These are phyloP conservation scores for Leishmania amazonensis DNA, from an alignment of 208 protist genomes.

Conservation along the genomic window DNA sequence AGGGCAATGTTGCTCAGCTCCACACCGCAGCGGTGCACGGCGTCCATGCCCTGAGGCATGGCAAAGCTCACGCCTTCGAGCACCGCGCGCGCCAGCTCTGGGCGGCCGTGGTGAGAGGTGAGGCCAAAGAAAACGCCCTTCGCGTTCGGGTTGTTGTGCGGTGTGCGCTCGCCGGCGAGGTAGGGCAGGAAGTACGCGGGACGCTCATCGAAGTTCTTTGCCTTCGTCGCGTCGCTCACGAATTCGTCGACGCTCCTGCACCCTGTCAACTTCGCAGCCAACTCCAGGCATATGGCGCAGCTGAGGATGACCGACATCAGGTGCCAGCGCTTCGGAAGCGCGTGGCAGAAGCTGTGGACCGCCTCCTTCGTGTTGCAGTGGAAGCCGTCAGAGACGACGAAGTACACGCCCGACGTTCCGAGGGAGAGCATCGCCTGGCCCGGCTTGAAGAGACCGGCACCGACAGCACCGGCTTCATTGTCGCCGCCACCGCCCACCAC, in stretches of 20 bases:
- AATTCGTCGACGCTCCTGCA: conserved; percentile 64
- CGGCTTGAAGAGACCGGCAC: conserved; percentile 62
- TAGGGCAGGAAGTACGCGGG: conserved; percentile 76
- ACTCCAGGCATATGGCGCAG: conserved; percentile 79
- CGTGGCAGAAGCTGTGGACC: conserved; percentile 84
- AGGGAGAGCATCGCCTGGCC: conserved; percentile 83
- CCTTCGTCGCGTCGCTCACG: conserved; percentile 53
- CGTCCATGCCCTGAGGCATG: conserved; percentile 75
- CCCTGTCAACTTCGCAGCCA: conserved; percentile 66
- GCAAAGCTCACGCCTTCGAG: conserved; percentile 80
- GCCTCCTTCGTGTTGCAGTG: conserved; percentile 75
- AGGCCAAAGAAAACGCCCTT: conserved; percentile 83
- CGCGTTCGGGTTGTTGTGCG: conserved; percentile 77
- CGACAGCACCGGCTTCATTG: conserved; percentile 77
- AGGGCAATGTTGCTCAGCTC: conserved; percentile 60
- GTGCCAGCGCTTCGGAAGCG: conserved; percentile 70
- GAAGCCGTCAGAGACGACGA: conserved; percentile 81
- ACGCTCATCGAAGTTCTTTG: conserved; percentile 51
- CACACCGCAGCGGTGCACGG: conserved; percentile 70
- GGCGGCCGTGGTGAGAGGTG: conserved; percentile 59
- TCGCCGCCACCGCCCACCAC: conserved; percentile 77
- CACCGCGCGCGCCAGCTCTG: conserved; percentile 62
- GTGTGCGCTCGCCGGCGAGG: conserved; percentile 72
- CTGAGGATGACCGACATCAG: conserved; percentile 86
- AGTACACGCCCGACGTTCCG: conserved; percentile 86